Conservation (phyloP, 2,329 filamentous ascomycete species). For the Verticillium isaacii region DNA sequence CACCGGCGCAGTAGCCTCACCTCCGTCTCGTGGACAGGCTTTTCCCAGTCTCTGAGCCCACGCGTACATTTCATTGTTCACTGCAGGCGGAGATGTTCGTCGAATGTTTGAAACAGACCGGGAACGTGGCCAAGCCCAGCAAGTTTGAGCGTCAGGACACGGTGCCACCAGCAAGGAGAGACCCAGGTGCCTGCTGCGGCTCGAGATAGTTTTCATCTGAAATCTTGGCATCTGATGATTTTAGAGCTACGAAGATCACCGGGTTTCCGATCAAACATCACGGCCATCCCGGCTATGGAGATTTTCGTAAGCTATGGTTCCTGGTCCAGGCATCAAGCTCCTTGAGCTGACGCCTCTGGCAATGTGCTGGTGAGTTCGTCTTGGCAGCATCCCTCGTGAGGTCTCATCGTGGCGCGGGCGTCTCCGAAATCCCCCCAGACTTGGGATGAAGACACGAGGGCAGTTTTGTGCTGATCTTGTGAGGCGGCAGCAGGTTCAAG, state of each 20-base stretch:
- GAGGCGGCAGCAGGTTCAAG: neutral
- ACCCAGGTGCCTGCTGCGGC: neutral
- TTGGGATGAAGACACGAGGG: neutral
- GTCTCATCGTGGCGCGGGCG: neutral
- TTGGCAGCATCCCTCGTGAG: neutral
- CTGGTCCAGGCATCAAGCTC: neutral
- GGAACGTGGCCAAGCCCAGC: neutral
- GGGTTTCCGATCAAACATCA: neutral
- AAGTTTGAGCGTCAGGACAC: neutral
- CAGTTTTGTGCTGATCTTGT: neutral
- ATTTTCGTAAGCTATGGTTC: neutral
- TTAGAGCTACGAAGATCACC: neutral
- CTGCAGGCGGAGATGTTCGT: neutral
- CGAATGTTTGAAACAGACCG: neutral
- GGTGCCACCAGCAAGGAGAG: neutral
- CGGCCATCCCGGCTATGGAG: neutral
- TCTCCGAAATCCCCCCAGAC: neutral
- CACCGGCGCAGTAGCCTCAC: too few species aligned
- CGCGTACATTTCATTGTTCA: neutral
- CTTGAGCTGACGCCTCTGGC: neutral
- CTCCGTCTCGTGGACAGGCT: too few species aligned
- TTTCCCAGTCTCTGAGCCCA: too few species aligned
- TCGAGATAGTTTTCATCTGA: neutral
- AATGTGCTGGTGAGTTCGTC: neutral
- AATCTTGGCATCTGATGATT: neutral